phyloP scores from a whole-genome alignment of 257 asterid species.

The Salvia splendens region DNA sequence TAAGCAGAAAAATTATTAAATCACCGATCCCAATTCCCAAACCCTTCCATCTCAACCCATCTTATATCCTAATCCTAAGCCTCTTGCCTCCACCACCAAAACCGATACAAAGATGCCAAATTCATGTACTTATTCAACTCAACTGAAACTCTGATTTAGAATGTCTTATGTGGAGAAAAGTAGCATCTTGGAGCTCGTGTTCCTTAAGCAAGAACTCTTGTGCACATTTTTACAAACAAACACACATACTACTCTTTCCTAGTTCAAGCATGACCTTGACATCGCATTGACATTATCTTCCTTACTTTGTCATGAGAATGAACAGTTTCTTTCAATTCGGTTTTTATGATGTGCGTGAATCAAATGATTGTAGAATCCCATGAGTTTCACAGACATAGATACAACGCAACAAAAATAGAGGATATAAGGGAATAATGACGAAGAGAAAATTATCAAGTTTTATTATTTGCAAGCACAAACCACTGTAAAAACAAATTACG shows the following conservation, averaged over 20 bases:
- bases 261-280: neutral
- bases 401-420: conserved; percentile 4
- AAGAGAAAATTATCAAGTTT: no score
- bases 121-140: no score
- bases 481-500: conserved; percentile 6
- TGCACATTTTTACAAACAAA: neutral
- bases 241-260: neutral
- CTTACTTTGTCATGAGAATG: neutral
- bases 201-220: no score
- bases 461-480: no score
- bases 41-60: neutral
- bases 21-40: conserved; percentile 1
- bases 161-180: no score
- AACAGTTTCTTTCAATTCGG: neutral
- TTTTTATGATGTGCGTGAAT: neutral
- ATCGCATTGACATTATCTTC: no score
- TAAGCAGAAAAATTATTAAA: neutral
- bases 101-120: neutral
- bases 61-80: conserved; percentile 3
- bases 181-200: no score
- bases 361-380: no score
- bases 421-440: neutral
- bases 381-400: no score
- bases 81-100: neutral
- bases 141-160: no score